Evolutionary conservation across 1,284 basidiomycete species (phyloP), one percentile per base, ranked within the genome.

Genomic region (Grifola frondosa): DNA sequence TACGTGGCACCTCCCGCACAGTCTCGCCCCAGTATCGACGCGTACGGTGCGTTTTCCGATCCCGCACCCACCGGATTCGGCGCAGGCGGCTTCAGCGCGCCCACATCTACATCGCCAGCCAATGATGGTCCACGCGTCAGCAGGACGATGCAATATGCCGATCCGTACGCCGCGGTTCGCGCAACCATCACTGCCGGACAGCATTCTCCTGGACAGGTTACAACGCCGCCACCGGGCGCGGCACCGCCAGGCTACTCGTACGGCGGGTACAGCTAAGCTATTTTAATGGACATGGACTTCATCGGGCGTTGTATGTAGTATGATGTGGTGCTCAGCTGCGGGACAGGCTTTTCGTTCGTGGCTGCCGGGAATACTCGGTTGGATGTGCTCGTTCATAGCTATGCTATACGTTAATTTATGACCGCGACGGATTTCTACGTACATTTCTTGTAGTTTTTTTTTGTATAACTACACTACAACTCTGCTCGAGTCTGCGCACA

Each of bases 91-190:
- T 42, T 57, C 42, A 37, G 53, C 19, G 31, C 59, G 11, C 53
- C 60, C 68, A 52, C 64, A 4, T 50, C 60, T 12, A 37, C 54
- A 5, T 50, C 56, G 20, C 58, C 58, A 6, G 65, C 75, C 61
- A 51, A 65, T 60, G 53, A 59, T 22, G 65, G 64, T 1, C 77
- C 81, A 19, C 70, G 76, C 16, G 69, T 90, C 25, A 92, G 89
- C 63, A 70, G 90, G 57, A 93, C 91, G 40, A 92, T 93, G 90
- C 83, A 91, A 66, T 90, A 88, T 58, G 84, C 87, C 16, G 86
- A 90, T 59, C 86, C 85, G 9, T 89, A 89, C 56, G 84, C 85
- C 11, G 84, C 81, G 11, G 84, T 89, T 19, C 74, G 84, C 16
- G 81, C 81, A 9, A 75, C 61, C 24, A 46, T 64, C 8, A 38